Percentiles rank a stretch among this genome's conserved stretches.
These are phyloP conservation scores for Porcisia deanei DNA, from an alignment of 208 protist genomes.

Conservation along the genomic window DNA sequence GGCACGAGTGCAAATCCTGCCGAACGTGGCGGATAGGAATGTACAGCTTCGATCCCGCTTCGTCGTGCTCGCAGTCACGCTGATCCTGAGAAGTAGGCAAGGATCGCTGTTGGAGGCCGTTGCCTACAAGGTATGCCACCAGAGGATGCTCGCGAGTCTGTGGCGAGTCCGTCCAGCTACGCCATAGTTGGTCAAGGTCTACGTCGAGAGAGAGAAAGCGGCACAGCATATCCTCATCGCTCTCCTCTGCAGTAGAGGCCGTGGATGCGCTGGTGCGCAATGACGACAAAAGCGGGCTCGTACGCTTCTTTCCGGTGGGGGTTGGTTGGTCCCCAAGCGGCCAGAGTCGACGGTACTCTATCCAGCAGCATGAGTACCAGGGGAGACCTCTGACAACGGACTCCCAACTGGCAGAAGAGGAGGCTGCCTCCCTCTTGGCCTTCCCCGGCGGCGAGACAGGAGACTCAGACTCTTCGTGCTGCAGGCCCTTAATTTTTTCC, in stretches of 20 bases:
- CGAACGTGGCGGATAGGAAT: slow-evolving; percentile 57
- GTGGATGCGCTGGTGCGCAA: neutral
- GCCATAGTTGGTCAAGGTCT: slow-evolving; percentile 54
- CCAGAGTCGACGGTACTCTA: slow-evolving; percentile 19
- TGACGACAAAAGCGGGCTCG: neutral
- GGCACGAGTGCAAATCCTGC: slow-evolving; percentile 74
- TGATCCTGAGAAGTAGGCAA: neutral
- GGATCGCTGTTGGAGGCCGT: neutral
- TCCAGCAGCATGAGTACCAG: slow-evolving; percentile 10
- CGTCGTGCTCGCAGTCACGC: slow-evolving; percentile 10
- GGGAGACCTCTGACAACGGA: neutral
- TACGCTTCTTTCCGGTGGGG: neutral
- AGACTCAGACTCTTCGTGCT: neutral
- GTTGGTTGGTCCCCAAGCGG: neutral
- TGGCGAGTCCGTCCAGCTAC: slow-evolving; percentile 55
- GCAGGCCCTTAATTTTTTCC: neutral
- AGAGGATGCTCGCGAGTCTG: slow-evolving; percentile 53
- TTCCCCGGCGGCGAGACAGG: no score
- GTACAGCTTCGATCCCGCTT: neutral
- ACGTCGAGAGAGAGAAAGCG: slow-evolving; percentile 74
- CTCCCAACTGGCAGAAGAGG: slow-evolving; percentile 6
- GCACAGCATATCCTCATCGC: slow-evolving; percentile 43
- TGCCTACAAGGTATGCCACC: slow-evolving; percentile 37
- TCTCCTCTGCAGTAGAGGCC: neutral
- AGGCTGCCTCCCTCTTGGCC: neutral